Evolutionary conservation across 495 filamentous ascomycete genomes (phyloP), one percentile per base, ranked within the genome.

Genomic region (Talaromyces trachyspermus): DNA sequence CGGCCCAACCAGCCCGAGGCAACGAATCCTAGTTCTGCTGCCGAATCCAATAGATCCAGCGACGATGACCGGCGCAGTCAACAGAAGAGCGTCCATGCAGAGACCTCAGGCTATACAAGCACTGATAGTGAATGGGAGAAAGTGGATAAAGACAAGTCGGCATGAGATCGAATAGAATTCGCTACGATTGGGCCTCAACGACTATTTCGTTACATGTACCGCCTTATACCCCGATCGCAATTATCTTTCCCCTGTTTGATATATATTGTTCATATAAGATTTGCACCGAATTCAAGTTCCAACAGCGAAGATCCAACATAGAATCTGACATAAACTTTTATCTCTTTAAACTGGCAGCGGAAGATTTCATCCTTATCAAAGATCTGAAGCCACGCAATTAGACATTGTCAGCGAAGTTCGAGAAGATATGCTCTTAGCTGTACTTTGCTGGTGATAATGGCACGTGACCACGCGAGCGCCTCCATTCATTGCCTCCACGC

Each of bases 41-140:
- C 55, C 56, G 5, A 27, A 6, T n/a, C 46, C 11, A 14, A 55
- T 15, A 51, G 26, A 20, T 56, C 64, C 12, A 62, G 65, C 26
- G 55, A 49, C 29, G 46, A 53, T 15, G 61, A 56, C n/a, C n/a
- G n/a, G 30, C 25, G 66, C 38, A 63, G 66, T 45, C 75, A 74
- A 60, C 61, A 72, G 18, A 55, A 52, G 29, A 71, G 64, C 46
- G 46, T 63, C 12, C 62, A 70, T 17, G 68, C 61, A 14, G 74
- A 75, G 43, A 70, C 60, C 40, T 76, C 72, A 17, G 74, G 70
- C 10, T 72, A 78, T 54, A 56, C 63, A 24, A 76, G 74, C 53
- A 77, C 74, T 2, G 75, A 78, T 58, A 76, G 74, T 38, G 75
- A 78, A 48, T 78, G 75, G 75, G 75, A 76, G 59, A 78, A 72